These are phyloP conservation scores for Pyricularia sp. DNA, from an alignment of 2,329 filamentous ascomycete species.

Conservation along the genomic window DNA sequence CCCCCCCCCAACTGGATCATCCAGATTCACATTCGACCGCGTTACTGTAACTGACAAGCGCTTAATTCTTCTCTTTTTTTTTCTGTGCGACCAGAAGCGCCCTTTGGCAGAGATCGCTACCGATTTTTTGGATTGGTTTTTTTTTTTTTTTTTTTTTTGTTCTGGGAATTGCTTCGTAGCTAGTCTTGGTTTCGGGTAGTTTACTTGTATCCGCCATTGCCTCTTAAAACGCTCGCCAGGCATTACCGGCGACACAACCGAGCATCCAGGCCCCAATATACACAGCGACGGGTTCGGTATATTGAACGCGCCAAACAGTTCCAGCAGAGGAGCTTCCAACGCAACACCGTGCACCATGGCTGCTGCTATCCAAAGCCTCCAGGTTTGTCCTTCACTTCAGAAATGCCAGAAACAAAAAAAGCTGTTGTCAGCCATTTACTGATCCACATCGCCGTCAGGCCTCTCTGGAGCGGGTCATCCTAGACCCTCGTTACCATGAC, in stretches of 20 bases:
- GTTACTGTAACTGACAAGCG: background rate
- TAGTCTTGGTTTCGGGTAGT: background rate
- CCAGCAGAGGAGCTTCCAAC: background rate
- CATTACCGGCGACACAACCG: background rate
- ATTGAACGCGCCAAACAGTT: background rate
- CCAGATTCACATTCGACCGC: background rate
- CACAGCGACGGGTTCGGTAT: background rate
- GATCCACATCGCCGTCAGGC: slow-evolving; percentile 36
- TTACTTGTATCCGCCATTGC: background rate
- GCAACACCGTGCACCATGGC: background rate
- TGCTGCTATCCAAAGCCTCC: background rate
- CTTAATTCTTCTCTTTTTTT: background rate
- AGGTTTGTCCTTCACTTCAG: background rate
- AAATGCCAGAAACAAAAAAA: background rate
- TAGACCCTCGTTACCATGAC: slow-evolving; percentile 80
- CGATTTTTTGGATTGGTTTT: background rate
- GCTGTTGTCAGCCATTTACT: background rate
- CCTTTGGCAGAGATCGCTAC: background rate
- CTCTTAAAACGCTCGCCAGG: background rate
- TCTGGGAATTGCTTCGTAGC: background rate
- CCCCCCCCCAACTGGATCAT: background rate
- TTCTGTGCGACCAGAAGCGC: background rate
- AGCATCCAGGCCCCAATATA: background rate
- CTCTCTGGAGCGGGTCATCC: slow-evolving; percentile 63
- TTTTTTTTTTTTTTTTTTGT: no score